Evolutionary conservation across 371 early-diverging fungal species (phyloP).

Genomic region (Syncephalastrum sp.): DNA sequence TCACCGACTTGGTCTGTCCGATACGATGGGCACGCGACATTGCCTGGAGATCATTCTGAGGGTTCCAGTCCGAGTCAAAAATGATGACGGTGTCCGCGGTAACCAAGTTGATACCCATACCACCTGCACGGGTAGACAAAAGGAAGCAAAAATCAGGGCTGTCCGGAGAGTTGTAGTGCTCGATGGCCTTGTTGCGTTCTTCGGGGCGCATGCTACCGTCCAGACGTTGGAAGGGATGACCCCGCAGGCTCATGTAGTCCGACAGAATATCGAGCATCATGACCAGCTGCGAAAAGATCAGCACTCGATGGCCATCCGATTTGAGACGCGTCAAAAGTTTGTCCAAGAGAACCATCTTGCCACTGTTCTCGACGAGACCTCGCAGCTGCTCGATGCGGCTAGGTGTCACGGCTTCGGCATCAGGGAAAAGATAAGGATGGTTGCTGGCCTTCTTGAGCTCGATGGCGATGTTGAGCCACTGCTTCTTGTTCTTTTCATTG

Average conservation of each 20-base stretch:
- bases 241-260: slow-evolving; percentile 85
- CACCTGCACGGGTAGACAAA: slow-evolving; percentile 98
- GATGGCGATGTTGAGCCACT: slow-evolving; percentile 92
- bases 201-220: slow-evolving; percentile 95
- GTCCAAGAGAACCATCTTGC: slow-evolving; percentile 95
- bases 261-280: slow-evolving; percentile 92
- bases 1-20: slow-evolving; percentile 98
- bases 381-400: slow-evolving; percentile 72
- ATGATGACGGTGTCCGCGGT: slow-evolving; percentile 99
- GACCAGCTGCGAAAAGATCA: slow-evolving; percentile 97
- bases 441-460: slow-evolving; percentile 99
- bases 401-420: slow-evolving; percentile 73
- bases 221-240: slow-evolving; percentile 91
- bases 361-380: slow-evolving; percentile 85
- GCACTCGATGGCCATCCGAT: slow-evolving; percentile 78
- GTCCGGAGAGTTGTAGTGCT: slow-evolving; percentile 97
- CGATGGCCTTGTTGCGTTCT: slow-evolving; percentile 94
- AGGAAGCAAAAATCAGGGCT: slow-evolving; percentile 97
- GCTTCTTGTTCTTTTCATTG: slow-evolving; percentile 80
- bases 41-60: slow-evolving; percentile 99
- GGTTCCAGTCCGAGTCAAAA: slow-evolving; percentile 99
- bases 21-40: slow-evolving; percentile 99
- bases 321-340: slow-evolving; percentile 87
- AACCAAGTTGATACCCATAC: slow-evolving; percentile 98
- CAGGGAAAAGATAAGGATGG: slow-evolving; percentile 97